A percentile compares a stretch with the other conserved stretches of the same genome.
Conservation (phyloP, 2,329 filamentous ascomycete genomes). For the Exutisphaerella laricina region DNA sequence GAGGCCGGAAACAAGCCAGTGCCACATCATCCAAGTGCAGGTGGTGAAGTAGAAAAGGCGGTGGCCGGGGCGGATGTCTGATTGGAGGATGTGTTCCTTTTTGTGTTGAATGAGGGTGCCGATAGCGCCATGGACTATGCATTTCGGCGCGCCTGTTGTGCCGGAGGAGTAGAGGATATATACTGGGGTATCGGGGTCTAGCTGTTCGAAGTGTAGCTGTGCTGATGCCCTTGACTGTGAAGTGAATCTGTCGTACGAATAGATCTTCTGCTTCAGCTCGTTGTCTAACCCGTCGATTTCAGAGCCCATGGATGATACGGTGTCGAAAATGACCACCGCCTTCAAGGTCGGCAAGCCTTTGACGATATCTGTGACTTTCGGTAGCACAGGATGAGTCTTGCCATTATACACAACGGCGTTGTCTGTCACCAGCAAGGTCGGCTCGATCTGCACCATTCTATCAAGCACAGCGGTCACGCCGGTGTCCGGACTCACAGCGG, state of each 20-base stretch:
- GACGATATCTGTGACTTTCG: slow-evolving; percentile 74
- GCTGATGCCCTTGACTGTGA: slow-evolving; percentile 35
- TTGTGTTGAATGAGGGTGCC: slow-evolving; percentile 94
- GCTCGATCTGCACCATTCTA: slow-evolving; percentile 76
- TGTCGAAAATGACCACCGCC: slow-evolving; percentile 68
- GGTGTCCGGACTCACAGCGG: slow-evolving; percentile 84
- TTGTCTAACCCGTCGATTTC: slow-evolving; percentile 23
- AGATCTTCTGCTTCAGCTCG: slow-evolving; percentile 16
- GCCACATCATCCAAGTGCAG: slow-evolving; percentile 99
- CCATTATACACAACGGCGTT: slow-evolving; percentile 89
- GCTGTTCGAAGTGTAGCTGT: slow-evolving; percentile 59
- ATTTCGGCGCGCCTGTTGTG: slow-evolving; percentile 82
- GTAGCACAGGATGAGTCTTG: slow-evolving; percentile 72
- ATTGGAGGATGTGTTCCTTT: slow-evolving; percentile 88
- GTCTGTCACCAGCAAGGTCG: slow-evolving; percentile 76
- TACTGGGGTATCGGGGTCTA: slow-evolving; percentile 78
- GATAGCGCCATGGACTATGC: slow-evolving; percentile 85
- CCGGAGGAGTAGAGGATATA: slow-evolving; percentile 93
- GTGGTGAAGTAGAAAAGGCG: slow-evolving; percentile 91
- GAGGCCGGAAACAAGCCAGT: slow-evolving; percentile 86
- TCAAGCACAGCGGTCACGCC: slow-evolving; percentile 89
- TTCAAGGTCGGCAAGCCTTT: slow-evolving; percentile 61
- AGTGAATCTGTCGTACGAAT: slow-evolving; percentile 29
- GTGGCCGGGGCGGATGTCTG: slow-evolving; percentile 66
- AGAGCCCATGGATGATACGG: slow-evolving; percentile 44